Evolutionary conservation across 495 filamentous ascomycete species (phyloP).

Genomic region (Rostrohypoxylon terebratum): DNA sequence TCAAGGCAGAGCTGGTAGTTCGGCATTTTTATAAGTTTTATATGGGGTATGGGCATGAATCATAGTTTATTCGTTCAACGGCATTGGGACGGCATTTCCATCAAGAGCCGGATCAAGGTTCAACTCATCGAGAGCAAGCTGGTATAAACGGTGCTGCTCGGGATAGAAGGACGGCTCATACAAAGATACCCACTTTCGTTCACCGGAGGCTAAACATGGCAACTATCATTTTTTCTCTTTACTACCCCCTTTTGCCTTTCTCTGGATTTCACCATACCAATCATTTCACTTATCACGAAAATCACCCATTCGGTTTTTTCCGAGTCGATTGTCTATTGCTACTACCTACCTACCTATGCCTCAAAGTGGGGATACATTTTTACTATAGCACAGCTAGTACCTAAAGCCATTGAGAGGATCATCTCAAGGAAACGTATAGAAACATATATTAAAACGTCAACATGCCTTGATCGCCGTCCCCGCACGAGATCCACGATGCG

Average conservation of each 20-base stretch:
- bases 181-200: slow-evolving; percentile 32
- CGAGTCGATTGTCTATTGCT: too few species aligned
- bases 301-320: neutral
- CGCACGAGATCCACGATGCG: slow-evolving; percentile 26
- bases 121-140: neutral
- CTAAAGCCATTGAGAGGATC: neutral
- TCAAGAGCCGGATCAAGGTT: neutral
- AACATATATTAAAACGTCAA: slow-evolving; percentile 20
- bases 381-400: neutral
- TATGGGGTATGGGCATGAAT: slow-evolving; percentile 6
- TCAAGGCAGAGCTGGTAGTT: neutral
- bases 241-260: neutral
- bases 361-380: neutral
- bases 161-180: slow-evolving; percentile 18
- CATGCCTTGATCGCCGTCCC: slow-evolving; percentile 19
- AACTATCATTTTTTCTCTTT: slow-evolving; percentile 21
- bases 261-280: slow-evolving; percentile 3
- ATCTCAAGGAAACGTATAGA: slow-evolving; percentile 13
- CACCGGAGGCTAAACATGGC: slow-evolving; percentile 4
- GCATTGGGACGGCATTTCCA: neutral
- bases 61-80: slow-evolving; percentile 11
- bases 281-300: neutral
- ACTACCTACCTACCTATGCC: neutral
- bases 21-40: neutral
- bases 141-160: slow-evolving; percentile 8